Base-by-base conservation (phyloP, 805 yeast genomes). In the Trichomonascus vanleenenianus region DNA sequence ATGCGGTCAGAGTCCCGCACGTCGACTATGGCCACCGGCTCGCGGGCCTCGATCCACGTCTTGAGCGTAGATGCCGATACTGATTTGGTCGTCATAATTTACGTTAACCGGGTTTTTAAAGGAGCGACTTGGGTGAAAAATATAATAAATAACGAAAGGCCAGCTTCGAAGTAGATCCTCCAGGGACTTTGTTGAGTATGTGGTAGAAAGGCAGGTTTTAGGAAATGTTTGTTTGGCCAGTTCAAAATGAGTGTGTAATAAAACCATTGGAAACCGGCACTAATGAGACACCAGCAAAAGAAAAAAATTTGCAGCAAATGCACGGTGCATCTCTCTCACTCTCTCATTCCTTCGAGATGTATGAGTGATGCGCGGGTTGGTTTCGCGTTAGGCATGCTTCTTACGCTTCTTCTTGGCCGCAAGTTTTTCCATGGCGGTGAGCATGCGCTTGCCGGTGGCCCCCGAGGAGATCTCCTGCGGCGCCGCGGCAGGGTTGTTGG, bases 1-100 rank as follows among this genome's bases (percentile, higher is more conserved):
- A 82, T 61, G 58, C 73, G 75, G 62, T 91, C 97, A 6, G 75
- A 72, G 45, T 89, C 97, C 44, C 97, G 72, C 2, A 91, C 96
- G 56, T 89, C 97, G 1, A 91, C 73, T 2, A 89, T 74, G 3
- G 58, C 58, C 5, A 64, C 54, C 9, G 59, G 53, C n/a, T 58
- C 55, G 12, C 43, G 40, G n/a, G 45, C 30, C 39, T 45, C 52
- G 30, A 62, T 52, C 66, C 65, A 62, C 16, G 48, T 25, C 18
- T 50, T 48, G 16, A 63, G 54, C 2, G 62, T 56, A 16, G 56
- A 48, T 3, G 61, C 51, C 8, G 53, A 40, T 4, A 60, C 52
- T 4, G 50, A 42, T 25, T 49, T 42, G 18, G 48, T 47, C 42
- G 27, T 8, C 27, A 22, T 22, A n/a, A n/a, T n/a, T 27, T 8